Conservation (phyloP, 306 rosid species). For the Prunus mongolica region DNA sequence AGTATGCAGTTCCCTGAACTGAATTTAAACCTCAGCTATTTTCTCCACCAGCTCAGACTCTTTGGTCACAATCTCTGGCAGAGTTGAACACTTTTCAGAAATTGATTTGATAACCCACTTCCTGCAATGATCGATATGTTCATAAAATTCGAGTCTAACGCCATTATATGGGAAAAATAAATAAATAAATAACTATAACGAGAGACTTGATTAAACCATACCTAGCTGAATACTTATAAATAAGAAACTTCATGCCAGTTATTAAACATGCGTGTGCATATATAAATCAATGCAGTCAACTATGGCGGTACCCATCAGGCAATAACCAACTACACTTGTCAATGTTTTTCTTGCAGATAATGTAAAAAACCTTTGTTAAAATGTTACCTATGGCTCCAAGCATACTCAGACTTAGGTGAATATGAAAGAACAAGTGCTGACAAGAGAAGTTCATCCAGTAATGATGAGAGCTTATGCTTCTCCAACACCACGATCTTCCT, state of each 20-base stretch:
- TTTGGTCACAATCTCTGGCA: conserved; percentile 63
- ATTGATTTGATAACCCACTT: conserved; percentile 89
- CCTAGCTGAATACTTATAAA: neutral
- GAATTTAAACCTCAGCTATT: conserved; percentile 82
- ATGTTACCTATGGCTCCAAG: conserved; percentile 80
- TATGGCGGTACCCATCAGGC: neutral
- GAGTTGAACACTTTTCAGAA: conserved; percentile 50
- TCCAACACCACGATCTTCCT: conserved; percentile 61
- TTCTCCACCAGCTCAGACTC: conserved; percentile 96
- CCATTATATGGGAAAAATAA: neutral
- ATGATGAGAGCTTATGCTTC: conserved; percentile 33
- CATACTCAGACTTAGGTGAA: conserved; percentile 83
- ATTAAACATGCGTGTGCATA: neutral
- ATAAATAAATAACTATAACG: neutral
- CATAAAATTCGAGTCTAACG: conserved; percentile 27
- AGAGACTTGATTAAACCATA: neutral
- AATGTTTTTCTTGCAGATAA: conserved; percentile 11
- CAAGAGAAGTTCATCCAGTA: conserved; percentile 61
- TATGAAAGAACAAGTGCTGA: conserved; percentile 74
- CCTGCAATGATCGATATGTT: conserved; percentile 44
- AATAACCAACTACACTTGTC: neutral
- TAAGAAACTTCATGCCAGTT: neutral
- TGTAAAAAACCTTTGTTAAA: neutral
- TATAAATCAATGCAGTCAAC: neutral
- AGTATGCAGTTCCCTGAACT: conserved; percentile 38